These are phyloP conservation scores for Geoglossum cookeanum DNA, from an alignment of 2,329 filamentous ascomycete species.

Conservation along the genomic window DNA sequence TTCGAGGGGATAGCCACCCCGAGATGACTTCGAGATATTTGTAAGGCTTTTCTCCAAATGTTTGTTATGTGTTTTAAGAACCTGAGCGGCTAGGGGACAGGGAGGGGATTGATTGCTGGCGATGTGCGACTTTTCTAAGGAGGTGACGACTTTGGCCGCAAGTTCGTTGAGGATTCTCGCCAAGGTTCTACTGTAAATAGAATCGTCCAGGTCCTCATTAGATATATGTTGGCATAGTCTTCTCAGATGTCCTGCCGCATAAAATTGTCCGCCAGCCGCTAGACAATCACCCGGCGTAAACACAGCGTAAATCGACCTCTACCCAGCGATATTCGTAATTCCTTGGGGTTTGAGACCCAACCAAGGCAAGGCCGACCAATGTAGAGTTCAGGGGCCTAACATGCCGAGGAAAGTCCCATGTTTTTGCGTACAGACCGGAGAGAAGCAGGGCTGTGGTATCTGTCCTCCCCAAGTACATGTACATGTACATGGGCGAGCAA, in stretches of 20 bases:
- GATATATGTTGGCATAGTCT: constrained; percentile 7
- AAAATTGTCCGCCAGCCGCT: constrained; percentile 8
- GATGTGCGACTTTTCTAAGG: background rate
- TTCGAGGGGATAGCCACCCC: background rate
- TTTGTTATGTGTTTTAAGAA: background rate
- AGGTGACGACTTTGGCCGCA: background rate
- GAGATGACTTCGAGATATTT: background rate
- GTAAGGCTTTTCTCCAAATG: background rate
- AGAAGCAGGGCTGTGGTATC: no score
- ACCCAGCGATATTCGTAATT: background rate
- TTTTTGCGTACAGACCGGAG: no score
- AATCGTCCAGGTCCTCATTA: constrained; percentile 7
- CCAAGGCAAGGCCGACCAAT: background rate
- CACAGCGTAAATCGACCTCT: constrained; percentile 1
- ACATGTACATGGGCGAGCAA: no score
- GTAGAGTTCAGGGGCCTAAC: background rate
- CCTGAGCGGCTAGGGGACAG: background rate
- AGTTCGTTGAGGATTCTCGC: background rate
- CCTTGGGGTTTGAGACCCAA: background rate
- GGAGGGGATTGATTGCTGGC: background rate
- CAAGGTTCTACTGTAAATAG: background rate
- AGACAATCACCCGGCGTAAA: constrained; percentile 8
- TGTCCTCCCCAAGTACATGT: no score
- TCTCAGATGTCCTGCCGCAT: constrained; percentile 7
- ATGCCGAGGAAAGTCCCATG: background rate